These are phyloP conservation scores for Polygonum aviculare DNA, from an alignment of 148 eudicot species.

Conservation along the genomic window DNA sequence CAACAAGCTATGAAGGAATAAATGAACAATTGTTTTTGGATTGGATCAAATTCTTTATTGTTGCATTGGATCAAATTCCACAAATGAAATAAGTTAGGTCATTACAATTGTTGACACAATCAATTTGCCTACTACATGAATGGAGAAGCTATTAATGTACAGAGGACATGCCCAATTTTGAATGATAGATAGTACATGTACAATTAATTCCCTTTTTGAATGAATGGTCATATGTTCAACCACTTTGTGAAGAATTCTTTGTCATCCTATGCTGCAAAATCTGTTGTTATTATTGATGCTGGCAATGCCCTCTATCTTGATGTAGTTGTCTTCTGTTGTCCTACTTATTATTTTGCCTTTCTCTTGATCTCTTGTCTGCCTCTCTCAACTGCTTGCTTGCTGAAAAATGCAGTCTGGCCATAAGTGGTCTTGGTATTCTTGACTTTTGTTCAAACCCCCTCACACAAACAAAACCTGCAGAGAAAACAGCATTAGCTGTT, in stretches of 20 bases:
- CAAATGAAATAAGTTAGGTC: no score
- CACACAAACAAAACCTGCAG: constrained; percentile 69
- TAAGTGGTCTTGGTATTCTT: constrained; percentile 58
- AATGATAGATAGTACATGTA: neutral
- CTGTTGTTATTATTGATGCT: neutral
- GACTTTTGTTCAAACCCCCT: constrained; percentile 54
- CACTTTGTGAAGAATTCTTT: neutral
- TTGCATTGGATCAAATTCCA: no score
- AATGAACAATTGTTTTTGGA: no score
- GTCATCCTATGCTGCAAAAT: constrained; percentile 5
- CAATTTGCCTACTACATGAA: no score
- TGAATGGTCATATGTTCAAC: neutral
- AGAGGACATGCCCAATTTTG: neutral
- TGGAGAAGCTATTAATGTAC: neutral
- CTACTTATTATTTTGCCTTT: neutral
- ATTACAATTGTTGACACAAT: no score
- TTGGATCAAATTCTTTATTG: no score
- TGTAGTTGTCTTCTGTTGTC: neutral
- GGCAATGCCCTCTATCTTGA: neutral
- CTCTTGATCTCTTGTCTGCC: constrained; percentile 25
- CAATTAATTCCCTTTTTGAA: neutral
- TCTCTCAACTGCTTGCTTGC: constrained; percentile 43
- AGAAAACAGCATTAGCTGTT: constrained; percentile 10
- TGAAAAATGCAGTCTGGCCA: constrained; percentile 63
- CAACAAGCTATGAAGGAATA: no score